Base-by-base conservation (phyloP, 1,139 yeast species). In the Kluyveromyces sp. region DNA sequence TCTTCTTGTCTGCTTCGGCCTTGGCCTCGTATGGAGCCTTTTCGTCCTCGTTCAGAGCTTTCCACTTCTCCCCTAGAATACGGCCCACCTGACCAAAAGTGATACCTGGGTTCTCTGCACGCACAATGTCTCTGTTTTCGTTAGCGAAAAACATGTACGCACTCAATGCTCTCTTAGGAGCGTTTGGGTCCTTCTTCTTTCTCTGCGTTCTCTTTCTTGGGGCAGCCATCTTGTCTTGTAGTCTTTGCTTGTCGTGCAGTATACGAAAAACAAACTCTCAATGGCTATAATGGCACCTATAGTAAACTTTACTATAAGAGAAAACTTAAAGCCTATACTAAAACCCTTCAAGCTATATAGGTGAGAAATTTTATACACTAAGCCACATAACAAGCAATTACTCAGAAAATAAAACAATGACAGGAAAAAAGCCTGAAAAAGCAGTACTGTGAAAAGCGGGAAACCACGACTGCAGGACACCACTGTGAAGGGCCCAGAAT, bases 61-160 rank as follows among this genome's bases (percentile, higher is more conserved):
- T 88, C 98, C 98, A 92, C 71, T 78, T 84, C 67, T 87, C 96
- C 67, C 98, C 98, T 61, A 92, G 79, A 51, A 85, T 68, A 69
- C 82, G 85, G 65, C 95, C 95, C 54, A 87, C 88, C 70, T 85
- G 89, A 57, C 96, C 96, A 63, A 89, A 88, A 43, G 89, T 70
- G 59, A 86, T 84, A 66, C 94, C 95, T 56, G 96, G 96, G 77
- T 89, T 85, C 68, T 88, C 96, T 51, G 92, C 80, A 68, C 95
- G 78, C 58, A 92, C 95, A 55, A 80, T 78, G 68, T 89, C 96
- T 75, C 97, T 88, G 78, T 85, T 84, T 63, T 88, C 96, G 65
- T 87, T 88, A 60, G 98, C 97, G 64, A 89, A 92, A 78, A 85
- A 89, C 97, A 92, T 89, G 80, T 92, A 92, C 45, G 97, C 96